phyloP scores from a whole-genome alignment of 2,329 filamentous ascomycete species.

The Phyllosticta paracitricarpa region DNA sequence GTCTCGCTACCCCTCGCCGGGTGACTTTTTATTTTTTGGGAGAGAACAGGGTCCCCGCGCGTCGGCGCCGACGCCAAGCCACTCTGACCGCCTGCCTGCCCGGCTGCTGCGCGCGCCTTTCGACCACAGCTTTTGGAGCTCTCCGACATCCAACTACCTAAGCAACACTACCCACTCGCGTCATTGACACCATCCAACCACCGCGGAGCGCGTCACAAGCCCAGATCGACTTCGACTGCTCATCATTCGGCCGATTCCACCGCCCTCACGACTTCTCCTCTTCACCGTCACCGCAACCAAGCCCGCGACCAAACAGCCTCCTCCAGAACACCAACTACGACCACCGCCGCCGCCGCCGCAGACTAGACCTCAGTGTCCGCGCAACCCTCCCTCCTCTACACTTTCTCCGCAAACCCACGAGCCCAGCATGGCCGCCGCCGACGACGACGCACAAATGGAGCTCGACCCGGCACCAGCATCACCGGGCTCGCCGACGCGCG shows the following conservation, averaged over 20 bases:
- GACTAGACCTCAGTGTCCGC: background rate
- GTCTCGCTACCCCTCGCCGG: background rate
- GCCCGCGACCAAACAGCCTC: background rate
- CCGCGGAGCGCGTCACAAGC: background rate
- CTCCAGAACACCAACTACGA: background rate
- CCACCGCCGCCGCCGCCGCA: background rate
- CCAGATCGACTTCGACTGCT: background rate
- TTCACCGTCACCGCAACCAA: background rate
- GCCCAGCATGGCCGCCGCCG: background rate
- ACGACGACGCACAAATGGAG: background rate
- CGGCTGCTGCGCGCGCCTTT: background rate
- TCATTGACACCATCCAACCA: background rate
- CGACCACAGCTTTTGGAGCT: background rate
- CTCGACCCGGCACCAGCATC: background rate
- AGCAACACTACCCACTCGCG: background rate
- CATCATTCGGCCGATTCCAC: background rate
- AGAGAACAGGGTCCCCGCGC: background rate
- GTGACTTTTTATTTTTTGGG: background rate
- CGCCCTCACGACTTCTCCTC: background rate
- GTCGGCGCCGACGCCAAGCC: background rate
- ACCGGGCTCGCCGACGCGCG: slow-evolving; percentile 6
- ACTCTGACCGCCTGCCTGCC: too few relatives aligned
- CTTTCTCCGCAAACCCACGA: background rate
- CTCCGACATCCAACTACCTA: background rate
- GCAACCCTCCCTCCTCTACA: background rate